Base-by-base conservation (phyloP, 2,329 filamentous ascomycete genomes). In the Penicillium verrucosum region DNA sequence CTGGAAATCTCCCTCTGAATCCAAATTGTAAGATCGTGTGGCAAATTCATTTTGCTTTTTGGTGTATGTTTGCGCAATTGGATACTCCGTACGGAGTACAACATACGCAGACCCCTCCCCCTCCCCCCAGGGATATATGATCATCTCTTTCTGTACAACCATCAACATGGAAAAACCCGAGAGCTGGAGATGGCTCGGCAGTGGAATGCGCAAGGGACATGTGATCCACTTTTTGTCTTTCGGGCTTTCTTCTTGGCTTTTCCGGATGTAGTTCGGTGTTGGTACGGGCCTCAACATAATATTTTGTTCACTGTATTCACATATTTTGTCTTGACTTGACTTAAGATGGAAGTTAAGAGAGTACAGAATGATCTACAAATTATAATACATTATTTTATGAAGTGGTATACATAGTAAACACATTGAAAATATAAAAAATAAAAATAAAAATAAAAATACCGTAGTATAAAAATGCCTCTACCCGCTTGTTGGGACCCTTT, bases 401-500 rank as follows among this genome's bases (percentile, higher is more conserved):
- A 16, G 4, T 30, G 9, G 1, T 27, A 2, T 8, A 44, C 2
- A 7, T 12, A 21, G 2, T 9, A 7, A 23, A 7, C 3, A 48
- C 3, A n/a, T 25, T 16, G 10, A 29, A 25, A 41, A 23, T 25
- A 12, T n/a, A n/a, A n/a, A n/a, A n/a, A n/a, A n/a, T n/a, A 30
- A 11, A 30, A 5, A 11, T 25, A 16, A 6, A 32, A 12, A 6
- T 32, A 16, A 34, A 43, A 30, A 41, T 30, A 27, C 21, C 10
- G 4, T 25, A 27, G 12, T 52, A 30, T 36, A 40, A 42, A 37
- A 41, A 18, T 37, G 32, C 29, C 32, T 37, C 45, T 23, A 38
- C 38, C 45, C 34, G 54, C 54, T 63, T 66, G 64, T 66, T 66
- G 64, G 64, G 63, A 61, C 44, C 41, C 52, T 53, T 53, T 59